phyloP scores from a whole-genome alignment of 2,329 filamentous ascomycete species.

The Tolypocladium inflatum region DNA sequence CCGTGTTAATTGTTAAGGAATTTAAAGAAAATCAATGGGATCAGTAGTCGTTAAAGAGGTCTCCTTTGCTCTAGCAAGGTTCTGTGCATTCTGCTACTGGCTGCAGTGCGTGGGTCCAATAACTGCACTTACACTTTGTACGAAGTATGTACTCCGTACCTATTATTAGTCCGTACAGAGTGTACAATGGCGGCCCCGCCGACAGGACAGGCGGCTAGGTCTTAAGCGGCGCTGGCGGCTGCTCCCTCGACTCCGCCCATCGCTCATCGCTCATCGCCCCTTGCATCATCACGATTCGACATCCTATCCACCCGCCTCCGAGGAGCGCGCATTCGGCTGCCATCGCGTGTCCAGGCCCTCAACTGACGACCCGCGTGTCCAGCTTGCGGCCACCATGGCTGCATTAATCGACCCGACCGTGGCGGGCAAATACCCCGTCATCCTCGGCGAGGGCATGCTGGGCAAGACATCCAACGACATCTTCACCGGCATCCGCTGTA shows the following conservation, averaged over 20 bases:
- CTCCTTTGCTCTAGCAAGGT: too few relatives aligned
- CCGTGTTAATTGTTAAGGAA: too few relatives aligned
- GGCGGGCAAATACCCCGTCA: slow-evolving; percentile 51
- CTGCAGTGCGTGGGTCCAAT: too few relatives aligned
- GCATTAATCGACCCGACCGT: slow-evolving; percentile 49
- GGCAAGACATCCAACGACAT: slow-evolving; percentile 46
- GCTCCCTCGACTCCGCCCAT: neutral
- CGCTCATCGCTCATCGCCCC: neutral
- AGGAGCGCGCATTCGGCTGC: neutral
- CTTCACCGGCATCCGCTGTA: slow-evolving; percentile 53
- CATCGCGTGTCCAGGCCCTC: neutral
- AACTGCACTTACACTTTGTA: too few relatives aligned
- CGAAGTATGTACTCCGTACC: too few relatives aligned
- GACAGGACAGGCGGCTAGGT: too few relatives aligned
- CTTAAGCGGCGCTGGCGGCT: too few relatives aligned
- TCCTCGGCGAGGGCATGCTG: slow-evolving; percentile 52
- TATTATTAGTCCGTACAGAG: too few relatives aligned
- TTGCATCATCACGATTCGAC: neutral
- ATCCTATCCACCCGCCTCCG: neutral
- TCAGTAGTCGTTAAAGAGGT: too few relatives aligned
- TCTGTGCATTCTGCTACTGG: too few relatives aligned
- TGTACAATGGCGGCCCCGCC: too few relatives aligned
- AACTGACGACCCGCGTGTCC: neutral
- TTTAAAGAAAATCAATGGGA: too few relatives aligned
- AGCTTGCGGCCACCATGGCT: slow-evolving; percentile 14